Conservation (phyloP, 208 protist species). For the Acanthamoeba royreba region DNA sequence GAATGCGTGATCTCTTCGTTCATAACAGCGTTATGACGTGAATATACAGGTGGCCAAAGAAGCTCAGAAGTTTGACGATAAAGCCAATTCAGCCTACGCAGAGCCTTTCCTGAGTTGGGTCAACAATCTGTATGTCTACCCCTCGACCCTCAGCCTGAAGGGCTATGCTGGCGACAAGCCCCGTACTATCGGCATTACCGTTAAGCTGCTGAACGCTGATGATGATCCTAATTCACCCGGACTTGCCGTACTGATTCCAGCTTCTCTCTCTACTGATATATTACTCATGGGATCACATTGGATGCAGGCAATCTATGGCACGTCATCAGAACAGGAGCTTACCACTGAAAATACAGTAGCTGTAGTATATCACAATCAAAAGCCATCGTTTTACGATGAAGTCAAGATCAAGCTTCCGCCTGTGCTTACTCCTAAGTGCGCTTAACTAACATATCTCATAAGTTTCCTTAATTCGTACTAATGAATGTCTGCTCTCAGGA, state of each 20-base stretch:
- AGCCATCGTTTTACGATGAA: slow-evolving; percentile 8
- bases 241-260: not conserved
- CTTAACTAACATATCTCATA: not conserved
- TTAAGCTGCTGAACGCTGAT: not conserved
- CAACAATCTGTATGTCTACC: slow-evolving; percentile 31
- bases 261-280: no score
- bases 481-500: no score
- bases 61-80: not conserved
- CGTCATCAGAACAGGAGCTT: not conserved
- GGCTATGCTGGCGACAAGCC: not conserved
- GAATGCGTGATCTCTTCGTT: no score
- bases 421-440: not conserved
- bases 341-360: not conserved
- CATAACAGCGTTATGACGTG: no score
- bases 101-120: not conserved
- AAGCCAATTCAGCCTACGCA: not conserved
- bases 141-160: not conserved
- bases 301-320: slow-evolving; percentile 1
- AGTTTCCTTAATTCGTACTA: not conserved
- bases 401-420: not conserved
- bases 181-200: not conserved
- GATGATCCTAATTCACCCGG: not conserved
- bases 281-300: no score
- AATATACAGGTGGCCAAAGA: not conserved
- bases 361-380: not conserved